Conservation (phyloP, 1,139 yeast species). For the Yamadazyma dushanensis region DNA sequence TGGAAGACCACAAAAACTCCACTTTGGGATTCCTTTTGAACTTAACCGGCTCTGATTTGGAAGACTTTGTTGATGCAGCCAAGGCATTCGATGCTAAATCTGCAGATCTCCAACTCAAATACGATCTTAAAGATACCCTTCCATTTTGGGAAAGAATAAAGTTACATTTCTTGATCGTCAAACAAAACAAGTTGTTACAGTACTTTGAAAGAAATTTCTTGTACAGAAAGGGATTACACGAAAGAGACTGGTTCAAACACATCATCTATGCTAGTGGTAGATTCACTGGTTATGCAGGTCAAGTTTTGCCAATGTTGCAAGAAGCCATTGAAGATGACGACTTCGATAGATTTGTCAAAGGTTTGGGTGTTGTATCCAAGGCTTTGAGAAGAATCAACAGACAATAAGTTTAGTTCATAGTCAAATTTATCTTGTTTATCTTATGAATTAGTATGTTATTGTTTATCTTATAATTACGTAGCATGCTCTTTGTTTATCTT, state of each 20-base stretch:
- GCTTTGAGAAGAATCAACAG: constrained; percentile 28
- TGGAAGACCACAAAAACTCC: constrained; percentile 12
- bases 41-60: constrained; percentile 26
- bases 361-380: constrained; percentile 54
- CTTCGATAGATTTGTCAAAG: constrained; percentile 49
- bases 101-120: constrained; percentile 31
- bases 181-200: constrained; percentile 45
- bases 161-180: constrained; percentile 32
- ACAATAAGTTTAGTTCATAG: no score
- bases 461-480: no score
- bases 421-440: no score
- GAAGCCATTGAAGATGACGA: constrained; percentile 78
- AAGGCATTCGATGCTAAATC: constrained; percentile 38
- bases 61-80: constrained; percentile 27
- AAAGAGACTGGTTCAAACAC: constrained; percentile 85
- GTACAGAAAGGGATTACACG: constrained; percentile 59
- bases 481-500: background rate
- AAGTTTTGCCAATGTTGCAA: constrained; percentile 72
- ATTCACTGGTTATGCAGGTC: constrained; percentile 84
- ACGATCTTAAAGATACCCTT: constrained; percentile 34
- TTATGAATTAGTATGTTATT: no score
- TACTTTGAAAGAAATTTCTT: constrained; percentile 70
- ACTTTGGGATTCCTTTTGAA: constrained; percentile 32
- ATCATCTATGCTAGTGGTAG: constrained; percentile 82
- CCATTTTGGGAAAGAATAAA: constrained; percentile 44